These are phyloP conservation scores for Termitomyces sp. DNA, from an alignment of 768 basidiomycete species.

Conservation along the genomic window DNA sequence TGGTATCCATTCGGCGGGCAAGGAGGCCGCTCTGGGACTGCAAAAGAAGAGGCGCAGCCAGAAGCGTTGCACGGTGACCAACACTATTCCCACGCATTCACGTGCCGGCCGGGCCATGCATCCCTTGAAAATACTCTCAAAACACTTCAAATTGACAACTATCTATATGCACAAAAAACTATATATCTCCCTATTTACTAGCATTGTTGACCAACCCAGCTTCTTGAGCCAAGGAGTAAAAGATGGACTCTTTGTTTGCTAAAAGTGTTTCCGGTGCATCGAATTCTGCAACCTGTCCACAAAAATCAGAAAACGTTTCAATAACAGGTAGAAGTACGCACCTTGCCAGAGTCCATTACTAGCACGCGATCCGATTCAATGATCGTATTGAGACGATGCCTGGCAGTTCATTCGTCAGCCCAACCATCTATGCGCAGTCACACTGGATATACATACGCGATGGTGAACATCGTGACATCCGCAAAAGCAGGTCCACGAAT, in stretches of 20 bases:
- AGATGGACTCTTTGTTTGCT: conserved; percentile 49
- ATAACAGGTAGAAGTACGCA: conserved; percentile 22
- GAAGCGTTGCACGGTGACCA: conserved; percentile 12
- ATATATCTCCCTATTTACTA: background rate
- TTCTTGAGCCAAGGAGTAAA: conserved; percentile 63
- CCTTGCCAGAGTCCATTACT: conserved; percentile 78
- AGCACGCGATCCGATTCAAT: conserved; percentile 77
- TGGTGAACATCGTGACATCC: conserved; percentile 80
- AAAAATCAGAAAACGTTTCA: background rate
- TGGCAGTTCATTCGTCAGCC: conserved; percentile 21
- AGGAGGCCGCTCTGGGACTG: conserved; percentile 5
- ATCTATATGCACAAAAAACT: too few relatives aligned
- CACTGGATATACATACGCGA: conserved; percentile 55
- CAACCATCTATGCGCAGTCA: background rate
- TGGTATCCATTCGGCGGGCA: conserved; percentile 27
- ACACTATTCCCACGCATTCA: conserved; percentile 13
- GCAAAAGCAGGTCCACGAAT: conserved; percentile 77
- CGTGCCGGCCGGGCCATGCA: background rate
- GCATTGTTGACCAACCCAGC: conserved; percentile 45
- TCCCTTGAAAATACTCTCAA: background rate
- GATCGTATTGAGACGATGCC: conserved; percentile 82
- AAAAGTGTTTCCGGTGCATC: conserved; percentile 68
- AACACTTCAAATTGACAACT: too few relatives aligned
- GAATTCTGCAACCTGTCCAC: conserved; percentile 64
- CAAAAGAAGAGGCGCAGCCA: background rate